These are phyloP conservation scores for Ophiostoma sp. DNA, from an alignment of 2,329 filamentous ascomycete genomes.

Conservation along the genomic window DNA sequence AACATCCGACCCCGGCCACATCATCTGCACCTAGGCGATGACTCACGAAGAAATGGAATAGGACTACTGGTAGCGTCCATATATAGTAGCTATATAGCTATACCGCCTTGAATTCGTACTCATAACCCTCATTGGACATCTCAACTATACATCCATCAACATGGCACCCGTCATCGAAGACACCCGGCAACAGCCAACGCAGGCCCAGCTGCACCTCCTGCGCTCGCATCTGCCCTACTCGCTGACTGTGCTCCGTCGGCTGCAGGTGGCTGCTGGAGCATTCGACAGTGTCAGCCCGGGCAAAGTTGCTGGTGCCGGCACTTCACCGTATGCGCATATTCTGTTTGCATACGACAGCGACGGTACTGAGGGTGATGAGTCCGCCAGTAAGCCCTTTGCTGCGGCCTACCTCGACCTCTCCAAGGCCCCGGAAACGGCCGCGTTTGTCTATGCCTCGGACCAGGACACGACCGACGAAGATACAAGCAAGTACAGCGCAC, in stretches of 20 bases:
- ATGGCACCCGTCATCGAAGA: constrained; percentile 26
- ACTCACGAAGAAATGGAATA: not conserved
- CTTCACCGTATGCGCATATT: constrained; percentile 41
- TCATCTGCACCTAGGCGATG: not conserved
- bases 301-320: constrained; percentile 38
- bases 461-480: constrained; percentile 34
- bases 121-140: no score
- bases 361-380: not conserved
- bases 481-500: not conserved
- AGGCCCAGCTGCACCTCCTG: constrained; percentile 44
- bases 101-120: no score
- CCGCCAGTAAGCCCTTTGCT: constrained; percentile 38
- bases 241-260: constrained; percentile 55
- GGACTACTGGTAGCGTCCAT: not conserved
- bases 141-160: not conserved
- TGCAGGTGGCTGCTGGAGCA: constrained; percentile 44
- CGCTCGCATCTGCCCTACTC: constrained; percentile 50
- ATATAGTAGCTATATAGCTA: no score
- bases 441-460: constrained; percentile 56
- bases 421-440: constrained; percentile 56
- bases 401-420: constrained; percentile 58
- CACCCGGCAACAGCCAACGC: constrained; percentile 25
- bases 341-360: constrained; percentile 34
- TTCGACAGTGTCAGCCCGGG: constrained; percentile 26
- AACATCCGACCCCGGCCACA: not conserved